Evolutionary conservation across 1,284 basidiomycete genomes (phyloP).

Genomic region (Sporisorium sorghi): DNA sequence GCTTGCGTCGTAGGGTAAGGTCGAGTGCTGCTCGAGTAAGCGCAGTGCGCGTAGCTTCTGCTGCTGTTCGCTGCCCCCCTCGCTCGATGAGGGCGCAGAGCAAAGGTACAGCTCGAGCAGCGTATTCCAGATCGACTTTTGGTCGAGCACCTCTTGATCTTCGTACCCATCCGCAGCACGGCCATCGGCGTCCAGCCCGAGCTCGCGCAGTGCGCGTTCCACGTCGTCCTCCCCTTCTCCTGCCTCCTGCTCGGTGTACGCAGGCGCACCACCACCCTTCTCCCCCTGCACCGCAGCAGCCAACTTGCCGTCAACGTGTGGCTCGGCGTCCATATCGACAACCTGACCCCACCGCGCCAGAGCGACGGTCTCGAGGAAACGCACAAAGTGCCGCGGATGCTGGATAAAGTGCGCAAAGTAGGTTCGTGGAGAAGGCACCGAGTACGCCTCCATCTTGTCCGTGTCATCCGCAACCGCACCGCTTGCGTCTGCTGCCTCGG

Average conservation of each 20-base stretch:
- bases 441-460: constrained; percentile 65
- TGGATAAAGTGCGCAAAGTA: constrained; percentile 97
- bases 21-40: constrained; percentile 55
- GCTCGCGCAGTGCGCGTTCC: constrained; percentile 24
- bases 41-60: constrained; percentile 33
- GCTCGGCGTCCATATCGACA: constrained; percentile 72
- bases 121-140: constrained; percentile 93
- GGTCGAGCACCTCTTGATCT: constrained; percentile 77
- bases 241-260: constrained; percentile 17
- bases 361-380: constrained; percentile 90
- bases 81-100: constrained; percentile 65
- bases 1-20: constrained; percentile 84
- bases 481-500: constrained; percentile 16
- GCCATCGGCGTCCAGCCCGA: constrained; percentile 21
- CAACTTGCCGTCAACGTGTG: constrained; percentile 2
- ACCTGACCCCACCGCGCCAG: constrained; percentile 82
- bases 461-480: constrained; percentile 10
- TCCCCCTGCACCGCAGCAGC: constrained; percentile 10
- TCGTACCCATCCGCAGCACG: constrained; percentile 70
- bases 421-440: constrained; percentile 81
- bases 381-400: constrained; percentile 83
- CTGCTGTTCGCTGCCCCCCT: constrained; percentile 1
- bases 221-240: constrained; percentile 27
- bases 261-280: constrained; percentile 9
- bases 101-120: constrained; percentile 91